Percentiles rank a stretch among this genome's conserved stretches.
Conservation (phyloP, 2,329 filamentous ascomycete species). For the Botrytis medusae region DNA sequence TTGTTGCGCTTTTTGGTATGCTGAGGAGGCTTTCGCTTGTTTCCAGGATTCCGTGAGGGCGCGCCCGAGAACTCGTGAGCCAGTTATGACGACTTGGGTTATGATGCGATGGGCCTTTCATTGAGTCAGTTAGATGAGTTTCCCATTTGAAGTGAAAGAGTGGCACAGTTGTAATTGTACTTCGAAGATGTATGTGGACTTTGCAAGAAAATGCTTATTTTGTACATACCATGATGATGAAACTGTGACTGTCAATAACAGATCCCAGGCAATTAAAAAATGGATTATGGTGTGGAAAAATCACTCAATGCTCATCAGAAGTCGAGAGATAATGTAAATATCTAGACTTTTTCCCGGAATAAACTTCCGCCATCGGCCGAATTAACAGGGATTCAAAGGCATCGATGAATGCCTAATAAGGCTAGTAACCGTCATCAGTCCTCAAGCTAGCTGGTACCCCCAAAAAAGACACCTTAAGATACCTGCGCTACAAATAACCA, state of each 20-base stretch:
- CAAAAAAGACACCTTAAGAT: constrained; percentile 21
- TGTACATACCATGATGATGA: constrained; percentile 15
- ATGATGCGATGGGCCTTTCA: constrained; percentile 87
- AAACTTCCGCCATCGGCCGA: constrained; percentile 15
- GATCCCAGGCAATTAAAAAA: not conserved
- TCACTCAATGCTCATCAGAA: constrained; percentile 1
- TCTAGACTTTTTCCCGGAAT: constrained; percentile 21
- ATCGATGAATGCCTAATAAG: constrained; percentile 14
- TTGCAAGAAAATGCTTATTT: too few species aligned
- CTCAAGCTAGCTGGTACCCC: constrained; percentile 1
- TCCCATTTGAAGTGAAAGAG: not conserved
- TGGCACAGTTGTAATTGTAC: not conserved
- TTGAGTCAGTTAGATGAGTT: not conserved
- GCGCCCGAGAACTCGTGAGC: constrained; percentile 86
- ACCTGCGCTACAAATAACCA: constrained; percentile 10
- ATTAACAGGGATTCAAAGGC: not conserved
- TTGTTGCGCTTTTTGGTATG: constrained; percentile 70
- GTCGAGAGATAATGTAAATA: constrained; percentile 4
- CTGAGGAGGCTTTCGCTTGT: constrained; percentile 84
- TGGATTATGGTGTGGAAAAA: not conserved
- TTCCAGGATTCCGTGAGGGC: constrained; percentile 94
- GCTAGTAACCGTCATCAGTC: constrained; percentile 9
- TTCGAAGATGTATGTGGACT: not conserved
- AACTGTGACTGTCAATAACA: not conserved
- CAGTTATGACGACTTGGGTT: constrained; percentile 87